Evolutionary conservation across 164 flowering plant species (phyloP), one percentile per base, ranked within the genome.

Genomic region (Hamamelis virginiana): DNA sequence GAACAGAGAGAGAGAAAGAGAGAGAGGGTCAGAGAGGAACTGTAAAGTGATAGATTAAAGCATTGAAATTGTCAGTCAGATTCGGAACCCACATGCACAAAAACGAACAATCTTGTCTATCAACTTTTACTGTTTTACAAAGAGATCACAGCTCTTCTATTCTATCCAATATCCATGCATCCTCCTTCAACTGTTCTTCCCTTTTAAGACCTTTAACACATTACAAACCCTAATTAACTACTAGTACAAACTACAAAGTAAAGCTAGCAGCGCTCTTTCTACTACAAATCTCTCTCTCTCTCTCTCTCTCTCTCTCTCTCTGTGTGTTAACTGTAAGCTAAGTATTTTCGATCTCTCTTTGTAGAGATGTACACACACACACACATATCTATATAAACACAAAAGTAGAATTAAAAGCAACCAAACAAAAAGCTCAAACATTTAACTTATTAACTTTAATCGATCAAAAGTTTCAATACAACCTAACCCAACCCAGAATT

Each of bases 61-160:
- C 56, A 66, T 9, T 4, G 33, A 9, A 50, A 5, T 16, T 51
- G 56, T 11, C 59, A 41, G 18, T 21, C 15, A 66, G 58, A 51
- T 53, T 51, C 15, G 59, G 19, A 68, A 59, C 56, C 62, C 72
- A 64, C 69, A 76, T 71, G 75, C 78, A 64, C 60, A 70, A 51
- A 62, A 48, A 65, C 48, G 50, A 71, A 75, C 74, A 33, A 67
- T 69, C 67, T 58, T 59, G 69, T 69, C 72, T 41, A 38, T 6
- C 65, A 58, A 58, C 64, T 26, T 16, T 64, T 68, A 18, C 13
- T 21, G 9, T 28, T 60, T 3, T 25, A 27, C 28, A 38, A 64
- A 11, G 46, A 10, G 47, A 59, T 38, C 58, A 46, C 21, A 25
- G n/a, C 59, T 48, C 44, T 41, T 13, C 64, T 19, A 16, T n/a